Evolutionary conservation across 257 asterid species (phyloP).

Genomic region (Solanum peruvianum): DNA sequence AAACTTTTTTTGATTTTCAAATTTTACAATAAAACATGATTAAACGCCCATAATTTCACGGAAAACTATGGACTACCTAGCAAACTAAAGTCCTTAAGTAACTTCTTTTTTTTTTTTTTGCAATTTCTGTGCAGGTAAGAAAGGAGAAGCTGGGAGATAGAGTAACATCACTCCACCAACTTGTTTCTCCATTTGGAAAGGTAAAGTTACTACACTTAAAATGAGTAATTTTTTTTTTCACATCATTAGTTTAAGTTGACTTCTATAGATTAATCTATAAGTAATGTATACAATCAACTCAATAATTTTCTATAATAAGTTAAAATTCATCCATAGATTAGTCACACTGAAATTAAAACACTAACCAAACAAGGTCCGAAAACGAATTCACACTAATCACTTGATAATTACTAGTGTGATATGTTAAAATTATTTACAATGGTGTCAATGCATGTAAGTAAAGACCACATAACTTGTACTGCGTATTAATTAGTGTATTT

Average conservation of each 20-base stretch:
- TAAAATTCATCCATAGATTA: not conserved
- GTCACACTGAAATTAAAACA: not conserved
- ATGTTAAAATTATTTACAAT: not conserved
- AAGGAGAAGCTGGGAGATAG: slow-evolving; percentile 92
- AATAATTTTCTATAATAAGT: not conserved
- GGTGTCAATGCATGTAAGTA: not conserved
- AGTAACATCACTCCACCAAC: slow-evolving; percentile 86
- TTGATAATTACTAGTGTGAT: not conserved
- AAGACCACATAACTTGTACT: not conserved
- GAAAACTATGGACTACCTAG: not conserved
- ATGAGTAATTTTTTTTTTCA: not conserved
- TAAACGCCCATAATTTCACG: not conserved
- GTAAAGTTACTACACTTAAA: slow-evolving; percentile 15
- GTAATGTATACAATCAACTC: not conserved
- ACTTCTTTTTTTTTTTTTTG: not conserved
- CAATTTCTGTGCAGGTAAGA: slow-evolving; percentile 47
- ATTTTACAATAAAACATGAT: not conserved
- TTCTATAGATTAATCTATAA: not conserved
- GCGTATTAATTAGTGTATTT: not conserved
- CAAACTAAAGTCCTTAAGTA: not conserved
- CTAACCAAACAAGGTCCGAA: not conserved
- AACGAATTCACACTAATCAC: not conserved
- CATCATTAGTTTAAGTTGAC: not conserved
- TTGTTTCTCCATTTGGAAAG: slow-evolving; percentile 99
- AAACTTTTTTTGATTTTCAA: not conserved